Evolutionary conservation across 176 grass and related monocot species (phyloP).

Genomic region (Ananas comosus): DNA sequence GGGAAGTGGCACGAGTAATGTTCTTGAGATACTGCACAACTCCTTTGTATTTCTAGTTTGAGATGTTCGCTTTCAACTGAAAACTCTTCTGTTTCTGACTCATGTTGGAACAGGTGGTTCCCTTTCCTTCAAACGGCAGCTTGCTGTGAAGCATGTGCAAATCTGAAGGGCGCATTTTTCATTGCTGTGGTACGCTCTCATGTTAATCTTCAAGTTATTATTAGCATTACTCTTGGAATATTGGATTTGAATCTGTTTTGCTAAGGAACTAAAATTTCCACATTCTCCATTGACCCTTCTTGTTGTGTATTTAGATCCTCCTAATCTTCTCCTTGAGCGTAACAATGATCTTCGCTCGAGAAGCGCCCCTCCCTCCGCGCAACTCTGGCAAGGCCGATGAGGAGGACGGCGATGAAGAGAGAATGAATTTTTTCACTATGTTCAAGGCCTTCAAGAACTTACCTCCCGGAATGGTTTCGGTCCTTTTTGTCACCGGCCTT

Average conservation of each 20-base stretch:
- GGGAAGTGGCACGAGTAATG: slow-evolving; percentile 61
- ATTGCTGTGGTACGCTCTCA: slow-evolving; percentile 59
- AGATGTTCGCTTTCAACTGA: too few species aligned
- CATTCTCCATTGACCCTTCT: neutral
- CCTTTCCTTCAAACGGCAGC: slow-evolving; percentile 68
- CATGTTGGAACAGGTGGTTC: slow-evolving; percentile 51
- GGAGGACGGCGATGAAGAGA: neutral
- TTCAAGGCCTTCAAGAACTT: slow-evolving; percentile 65
- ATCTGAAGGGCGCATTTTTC: slow-evolving; percentile 83
- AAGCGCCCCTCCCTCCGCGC: slow-evolving; percentile 33
- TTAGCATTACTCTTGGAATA: too few species aligned
- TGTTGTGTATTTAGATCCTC: slow-evolving; percentile 43
- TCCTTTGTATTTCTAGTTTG: too few species aligned
- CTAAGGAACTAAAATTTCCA: neutral
- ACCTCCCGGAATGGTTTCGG: slow-evolving; percentile 72
- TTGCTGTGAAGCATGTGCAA: slow-evolving; percentile 81
- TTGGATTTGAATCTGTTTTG: too few species aligned
- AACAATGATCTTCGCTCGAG: slow-evolving; percentile 58
- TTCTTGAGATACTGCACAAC: too few species aligned
- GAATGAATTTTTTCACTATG: slow-evolving; percentile 2
- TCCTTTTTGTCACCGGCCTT: slow-evolving; percentile 71
- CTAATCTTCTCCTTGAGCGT: slow-evolving; percentile 32
- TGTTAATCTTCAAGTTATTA: neutral
- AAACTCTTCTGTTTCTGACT: neutral
- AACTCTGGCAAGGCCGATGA: neutral